These are phyloP conservation scores for Plasmodium berghei DNA, from an alignment of 169 alveolate species.

Conservation along the genomic window DNA sequence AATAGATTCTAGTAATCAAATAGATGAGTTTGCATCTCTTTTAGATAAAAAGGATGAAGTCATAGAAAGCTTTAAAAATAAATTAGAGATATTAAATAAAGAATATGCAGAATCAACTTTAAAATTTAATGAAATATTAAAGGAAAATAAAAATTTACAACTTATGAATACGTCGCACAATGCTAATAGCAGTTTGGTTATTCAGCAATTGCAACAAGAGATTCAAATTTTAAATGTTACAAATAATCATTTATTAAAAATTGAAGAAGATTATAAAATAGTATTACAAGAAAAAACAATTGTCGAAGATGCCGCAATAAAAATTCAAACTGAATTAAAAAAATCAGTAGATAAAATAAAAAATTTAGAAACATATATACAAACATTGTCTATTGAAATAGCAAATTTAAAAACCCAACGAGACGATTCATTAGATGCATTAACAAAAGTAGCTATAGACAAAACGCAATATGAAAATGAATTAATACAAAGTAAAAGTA, in stretches of 20 bases:
- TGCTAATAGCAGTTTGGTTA: conserved; percentile 55
- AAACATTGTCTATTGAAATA: conserved; percentile 58
- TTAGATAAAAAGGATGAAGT: conserved; percentile 68
- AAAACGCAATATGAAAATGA: conserved; percentile 76
- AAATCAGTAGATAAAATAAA: conserved; percentile 72
- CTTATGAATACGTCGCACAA: conserved; percentile 42
- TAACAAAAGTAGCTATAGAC: conserved; percentile 74
- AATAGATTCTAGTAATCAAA: conserved; percentile 66
- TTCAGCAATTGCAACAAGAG: conserved; percentile 75
- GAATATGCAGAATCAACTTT: conserved; percentile 33
- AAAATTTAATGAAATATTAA: conserved; percentile 52
- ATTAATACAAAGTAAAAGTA: conserved; percentile 52
- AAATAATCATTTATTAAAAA: conserved; percentile 57
- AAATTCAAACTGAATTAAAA: conserved; percentile 73
- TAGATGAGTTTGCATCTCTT: conserved; percentile 67
- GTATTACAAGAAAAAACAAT: conserved; percentile 69
- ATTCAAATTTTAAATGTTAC: conserved; percentile 43
- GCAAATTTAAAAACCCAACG: conserved; percentile 52
- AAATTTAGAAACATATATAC: conserved; percentile 58
- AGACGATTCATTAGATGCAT: conserved; percentile 71
- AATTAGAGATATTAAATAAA: conserved; percentile 37
- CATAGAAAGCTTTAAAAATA: conserved; percentile 45
- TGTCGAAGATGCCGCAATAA: conserved; percentile 75
- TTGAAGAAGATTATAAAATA: conserved; percentile 68
- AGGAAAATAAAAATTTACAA: conserved; percentile 64